Conservation (phyloP, 768 basidiomycete genomes). For the Guyanaporus albipodus region DNA sequence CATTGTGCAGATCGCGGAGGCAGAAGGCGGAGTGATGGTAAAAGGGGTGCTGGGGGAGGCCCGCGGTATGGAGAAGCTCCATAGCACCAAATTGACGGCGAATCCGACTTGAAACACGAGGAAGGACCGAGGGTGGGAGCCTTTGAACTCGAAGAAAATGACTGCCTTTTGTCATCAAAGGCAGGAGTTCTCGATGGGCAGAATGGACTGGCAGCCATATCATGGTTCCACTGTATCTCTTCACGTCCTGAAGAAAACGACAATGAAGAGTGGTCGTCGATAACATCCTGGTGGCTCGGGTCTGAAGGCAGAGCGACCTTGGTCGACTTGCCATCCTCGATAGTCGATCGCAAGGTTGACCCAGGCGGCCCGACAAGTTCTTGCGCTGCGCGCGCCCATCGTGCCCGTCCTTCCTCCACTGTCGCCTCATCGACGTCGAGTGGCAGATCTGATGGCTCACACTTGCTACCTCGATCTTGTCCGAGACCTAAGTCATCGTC, state of each 20-base stretch:
- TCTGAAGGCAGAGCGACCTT: background rate
- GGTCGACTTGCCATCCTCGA: background rate
- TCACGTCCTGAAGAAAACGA: background rate
- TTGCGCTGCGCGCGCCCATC: constrained; percentile 17
- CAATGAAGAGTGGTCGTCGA: background rate
- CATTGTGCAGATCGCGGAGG: constrained; percentile 11
- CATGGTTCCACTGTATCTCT: constrained; percentile 16
- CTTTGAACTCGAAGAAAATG: background rate
- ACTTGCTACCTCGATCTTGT: background rate
- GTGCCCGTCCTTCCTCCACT: constrained; percentile 24
- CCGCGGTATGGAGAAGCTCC: constrained; percentile 7
- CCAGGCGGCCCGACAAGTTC: constrained; percentile 23
- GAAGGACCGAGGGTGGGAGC: background rate
- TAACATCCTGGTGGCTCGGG: background rate
- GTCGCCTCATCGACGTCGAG: constrained; percentile 16
- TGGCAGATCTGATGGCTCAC: constrained; percentile 1
- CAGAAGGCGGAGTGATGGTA: constrained; percentile 10
- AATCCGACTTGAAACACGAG: constrained; percentile 11
- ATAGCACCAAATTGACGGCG: constrained; percentile 8
- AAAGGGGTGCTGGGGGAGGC: background rate
- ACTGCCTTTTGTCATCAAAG: background rate
- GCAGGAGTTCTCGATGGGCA: background rate
- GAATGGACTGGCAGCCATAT: background rate
- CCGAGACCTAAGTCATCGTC: background rate
- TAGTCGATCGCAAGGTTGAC: constrained; percentile 2